phyloP scores from a whole-genome alignment of 2,329 filamentous ascomycete species.

The Colletotrichum sp. region DNA sequence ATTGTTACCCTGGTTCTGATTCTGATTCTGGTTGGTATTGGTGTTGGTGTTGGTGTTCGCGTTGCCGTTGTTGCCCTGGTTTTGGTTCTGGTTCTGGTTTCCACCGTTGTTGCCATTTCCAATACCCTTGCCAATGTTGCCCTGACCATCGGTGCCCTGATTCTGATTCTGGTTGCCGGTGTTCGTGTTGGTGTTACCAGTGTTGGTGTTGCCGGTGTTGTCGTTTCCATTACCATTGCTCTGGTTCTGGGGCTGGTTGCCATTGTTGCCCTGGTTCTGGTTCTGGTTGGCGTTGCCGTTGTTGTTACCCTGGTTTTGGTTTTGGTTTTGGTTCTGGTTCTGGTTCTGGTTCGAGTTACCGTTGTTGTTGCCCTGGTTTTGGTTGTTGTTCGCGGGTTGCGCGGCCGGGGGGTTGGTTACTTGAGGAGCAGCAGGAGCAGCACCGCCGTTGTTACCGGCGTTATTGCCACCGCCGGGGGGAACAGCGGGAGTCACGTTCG shows the following conservation, averaged over 20 bases:
- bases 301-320: background rate
- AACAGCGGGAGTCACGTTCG: conserved; percentile 5
- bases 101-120: background rate
- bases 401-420: background rate
- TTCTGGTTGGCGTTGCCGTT: background rate
- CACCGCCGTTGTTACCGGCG: background rate
- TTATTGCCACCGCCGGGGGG: background rate
- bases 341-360: background rate
- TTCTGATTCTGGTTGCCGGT: background rate
- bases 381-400: background rate
- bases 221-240: background rate
- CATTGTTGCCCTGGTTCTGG: background rate
- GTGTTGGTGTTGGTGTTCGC: background rate
- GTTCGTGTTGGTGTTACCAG: background rate
- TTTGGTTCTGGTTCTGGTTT: background rate
- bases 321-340: background rate
- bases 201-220: background rate
- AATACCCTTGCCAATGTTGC: background rate
- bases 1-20: background rate
- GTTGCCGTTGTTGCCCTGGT: background rate
- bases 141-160: background rate
- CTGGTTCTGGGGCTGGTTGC: background rate
- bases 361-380: background rate
- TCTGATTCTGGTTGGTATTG: background rate
- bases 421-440: background rate